Base-by-base conservation (phyloP, 2,329 filamentous ascomycete species). In the Rhinocladiella similis region DNA sequence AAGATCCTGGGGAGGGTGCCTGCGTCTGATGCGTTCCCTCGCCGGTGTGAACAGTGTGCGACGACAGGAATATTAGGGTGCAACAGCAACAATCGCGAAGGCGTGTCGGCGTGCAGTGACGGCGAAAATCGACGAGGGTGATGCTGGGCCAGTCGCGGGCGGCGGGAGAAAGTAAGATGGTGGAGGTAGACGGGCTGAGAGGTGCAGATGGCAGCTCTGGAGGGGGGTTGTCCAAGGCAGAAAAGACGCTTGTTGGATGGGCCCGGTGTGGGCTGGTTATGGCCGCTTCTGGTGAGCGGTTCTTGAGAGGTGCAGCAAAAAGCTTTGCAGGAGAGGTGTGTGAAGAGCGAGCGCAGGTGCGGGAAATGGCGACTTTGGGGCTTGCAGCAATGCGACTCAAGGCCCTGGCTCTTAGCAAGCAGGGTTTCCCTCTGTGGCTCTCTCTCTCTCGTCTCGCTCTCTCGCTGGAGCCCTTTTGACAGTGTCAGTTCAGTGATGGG, bases 41-140 rank as follows among this genome's bases (percentile, higher is more conserved):
- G 45, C n/a, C 54, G 53, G 46, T 50, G 50, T 36, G 29, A 54
- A 33, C 27, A 47, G 52, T 51, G 56, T 59, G 56, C 50, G 53
- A 60, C 54, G 47, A 53, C 12, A 54, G 52, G 54, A 50, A 49
- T 51, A 36, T 48, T 53, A 43, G 56, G 56, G 57, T 61, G 53
- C 60, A 50, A 61, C 54, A 53, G 54, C 53, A 47, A 55, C 53
- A 27, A n/a, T 39, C 47, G 54, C 50, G 54, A 43, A 56, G 36
- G 50, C 55, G 54, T 53, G 53, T 54, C 56, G 56, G 54, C 56
- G 51, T 62, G 59, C 59, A 62, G 59, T 54, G 54, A 56, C 59
- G 59, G 59, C 53, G 53, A 59, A 53, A 54, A 46, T 59, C 58
- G 59, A 62, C 59, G 59, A 57, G 57, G 57, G 47, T 54, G 50